Base-by-base conservation (phyloP, 176 grass and related monocot genomes). In the Zea mays region DNA sequence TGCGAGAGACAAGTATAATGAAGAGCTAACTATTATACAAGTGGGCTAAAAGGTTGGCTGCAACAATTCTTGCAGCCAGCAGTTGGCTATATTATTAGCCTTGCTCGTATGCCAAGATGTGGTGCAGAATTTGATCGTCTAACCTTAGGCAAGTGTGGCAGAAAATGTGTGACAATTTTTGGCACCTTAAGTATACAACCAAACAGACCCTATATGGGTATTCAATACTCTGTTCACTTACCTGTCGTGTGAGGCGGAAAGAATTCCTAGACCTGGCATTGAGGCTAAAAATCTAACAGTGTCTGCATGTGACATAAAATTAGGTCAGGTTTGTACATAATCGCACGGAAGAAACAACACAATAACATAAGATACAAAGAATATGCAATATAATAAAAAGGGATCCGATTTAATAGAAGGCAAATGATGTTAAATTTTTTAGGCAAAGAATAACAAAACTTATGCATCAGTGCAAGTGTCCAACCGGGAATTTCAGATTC, bases 241-340 rank as follows among this genome's bases (percentile, higher is more conserved):
- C 96, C 89, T 87, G 65, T 98, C 96, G 37, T 98, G 96, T 1
- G 96, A 95, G 15, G 96, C 89, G 69, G 96, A 98, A 45, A 98
- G 89, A 63, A 98, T 76, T 55, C 96, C 96, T 61, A 90, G 51
- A 35, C 87, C 89, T 54, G 92, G 92, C 85, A 98, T 87, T 8
- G 79, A 9, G 70, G 96, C 89, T 76, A 98, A 62, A 71, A 89
- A 90, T 77, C 96, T 88, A 61, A 98, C 92, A 49, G 96, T 94
- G 84, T 98, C 96, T 98, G 71, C 65, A 81, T 14, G 8, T 58
- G 40, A 54, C 21, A 69, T 64, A 41, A 77, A 12, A 85, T 65
- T 46, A 46, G 58, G 13, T 60, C 50, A 71, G 59, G 36, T 56
- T 58, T 67, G 47, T 14, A 10, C 40, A 17, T 72, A 57, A 57